Evolutionary conservation across 192 early-diverging fungal species (phyloP).

Genomic region (Mortierella hygrophila): DNA sequence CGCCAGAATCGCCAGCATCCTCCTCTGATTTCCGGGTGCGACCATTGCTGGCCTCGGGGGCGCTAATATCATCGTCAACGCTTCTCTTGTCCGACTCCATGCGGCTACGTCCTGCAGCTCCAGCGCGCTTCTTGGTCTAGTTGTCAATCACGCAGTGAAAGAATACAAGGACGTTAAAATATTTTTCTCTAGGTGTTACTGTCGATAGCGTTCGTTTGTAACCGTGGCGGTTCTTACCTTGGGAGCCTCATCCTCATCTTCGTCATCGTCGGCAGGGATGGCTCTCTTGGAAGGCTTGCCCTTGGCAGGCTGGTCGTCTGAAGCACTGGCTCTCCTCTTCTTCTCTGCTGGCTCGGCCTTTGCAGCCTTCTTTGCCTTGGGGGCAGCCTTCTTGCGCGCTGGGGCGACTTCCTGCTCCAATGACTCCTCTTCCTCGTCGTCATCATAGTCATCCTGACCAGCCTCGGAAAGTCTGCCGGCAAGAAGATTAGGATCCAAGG

Average conservation of each 20-base stretch:
- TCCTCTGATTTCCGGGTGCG: constrained; percentile 42
- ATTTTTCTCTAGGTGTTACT: background rate
- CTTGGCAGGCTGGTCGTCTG: constrained; percentile 32
- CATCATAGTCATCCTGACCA: constrained; percentile 10
- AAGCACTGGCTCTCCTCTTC: constrained; percentile 29
- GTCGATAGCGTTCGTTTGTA: background rate
- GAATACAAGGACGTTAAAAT: background rate
- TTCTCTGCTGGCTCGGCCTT: constrained; percentile 38
- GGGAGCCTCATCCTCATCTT: constrained; percentile 40
- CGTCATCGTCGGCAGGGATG: constrained; percentile 31
- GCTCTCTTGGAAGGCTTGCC: constrained; percentile 41
- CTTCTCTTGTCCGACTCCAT: constrained; percentile 41
- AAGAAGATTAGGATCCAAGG: constrained; percentile 40
- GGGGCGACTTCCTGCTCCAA: background rate
- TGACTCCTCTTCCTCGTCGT: constrained; percentile 41
- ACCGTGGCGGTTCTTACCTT: constrained; percentile 18
- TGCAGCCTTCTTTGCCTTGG: constrained; percentile 37
- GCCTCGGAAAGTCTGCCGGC: constrained; percentile 3
- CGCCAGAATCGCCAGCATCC: constrained; percentile 43
- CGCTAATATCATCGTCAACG: constrained; percentile 36
- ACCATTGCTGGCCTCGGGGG: constrained; percentile 17
- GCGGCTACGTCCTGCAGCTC: constrained; percentile 9
- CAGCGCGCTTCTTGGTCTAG: constrained; percentile 44
- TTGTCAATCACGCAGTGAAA: too few species aligned
- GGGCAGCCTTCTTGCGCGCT: constrained; percentile 27